A percentile compares a stretch with the other conserved stretches of the same genome.
phyloP scores from a whole-genome alignment of 1,139 yeast genomes.

The Blastobotrys proliferans region DNA sequence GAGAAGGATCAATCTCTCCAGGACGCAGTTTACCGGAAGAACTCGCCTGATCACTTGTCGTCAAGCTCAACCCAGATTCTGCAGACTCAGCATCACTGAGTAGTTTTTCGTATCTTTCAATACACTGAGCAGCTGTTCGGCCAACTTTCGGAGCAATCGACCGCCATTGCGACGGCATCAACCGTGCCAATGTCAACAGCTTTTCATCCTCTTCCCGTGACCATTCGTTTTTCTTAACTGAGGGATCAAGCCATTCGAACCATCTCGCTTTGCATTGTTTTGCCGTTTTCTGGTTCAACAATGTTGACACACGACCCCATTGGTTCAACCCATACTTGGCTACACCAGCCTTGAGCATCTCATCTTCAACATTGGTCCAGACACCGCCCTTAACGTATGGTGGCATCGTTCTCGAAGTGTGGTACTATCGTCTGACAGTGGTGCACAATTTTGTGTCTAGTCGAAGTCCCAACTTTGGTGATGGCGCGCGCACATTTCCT shows the following conservation, averaged over 20 bases:
- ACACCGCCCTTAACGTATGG: constrained; percentile 76
- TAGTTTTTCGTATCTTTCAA: constrained; percentile 79
- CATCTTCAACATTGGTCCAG: constrained; percentile 92
- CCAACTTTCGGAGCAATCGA: constrained; percentile 78
- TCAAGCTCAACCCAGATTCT: constrained; percentile 37
- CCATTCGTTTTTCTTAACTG: constrained; percentile 64
- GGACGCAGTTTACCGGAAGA: constrained; percentile 34
- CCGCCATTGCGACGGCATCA: constrained; percentile 92
- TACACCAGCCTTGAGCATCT: constrained; percentile 83
- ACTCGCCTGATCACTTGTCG: constrained; percentile 50
- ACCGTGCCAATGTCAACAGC: constrained; percentile 59
- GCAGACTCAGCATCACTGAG: constrained; percentile 51
- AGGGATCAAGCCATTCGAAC: constrained; percentile 85
- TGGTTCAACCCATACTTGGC: constrained; percentile 91
- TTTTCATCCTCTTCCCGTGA: constrained; percentile 70
- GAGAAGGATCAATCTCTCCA: constrained; percentile 63
- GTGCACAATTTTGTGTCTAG: too few relatives aligned
- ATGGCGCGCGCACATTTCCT: too few relatives aligned
- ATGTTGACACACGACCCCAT: constrained; percentile 90
- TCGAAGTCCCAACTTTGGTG: too few relatives aligned
- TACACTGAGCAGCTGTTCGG: constrained; percentile 81
- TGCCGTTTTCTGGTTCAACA: constrained; percentile 80
- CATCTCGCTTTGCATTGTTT: constrained; percentile 92
- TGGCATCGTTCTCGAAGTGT: constrained; percentile 11
- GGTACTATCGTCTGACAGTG: too few relatives aligned